phyloP scores from a whole-genome alignment of 257 asterid species.

The Asclepias syriaca region DNA sequence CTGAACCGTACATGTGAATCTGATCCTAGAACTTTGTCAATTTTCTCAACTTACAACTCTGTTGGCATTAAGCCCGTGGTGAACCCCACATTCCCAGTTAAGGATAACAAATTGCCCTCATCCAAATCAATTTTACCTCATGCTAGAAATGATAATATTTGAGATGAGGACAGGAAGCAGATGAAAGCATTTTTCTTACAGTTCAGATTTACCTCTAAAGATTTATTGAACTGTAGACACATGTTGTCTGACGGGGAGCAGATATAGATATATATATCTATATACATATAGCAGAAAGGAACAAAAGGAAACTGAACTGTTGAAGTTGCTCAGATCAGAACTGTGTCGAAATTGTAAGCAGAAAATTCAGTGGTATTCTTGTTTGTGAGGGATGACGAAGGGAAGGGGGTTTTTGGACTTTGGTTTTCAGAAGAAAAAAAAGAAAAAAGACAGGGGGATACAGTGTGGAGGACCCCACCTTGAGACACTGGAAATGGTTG shows the following conservation, averaged over 20 bases:
- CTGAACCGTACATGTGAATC: slow-evolving; percentile 7
- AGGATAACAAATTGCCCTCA: neutral
- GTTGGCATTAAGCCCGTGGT: neutral
- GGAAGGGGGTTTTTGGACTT: neutral
- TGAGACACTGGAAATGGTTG: slow-evolving; percentile 41
- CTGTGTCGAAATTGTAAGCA: slow-evolving; percentile 22
- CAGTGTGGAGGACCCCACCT: slow-evolving; percentile 50
- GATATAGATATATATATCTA: neutral
- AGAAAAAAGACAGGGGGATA: neutral
- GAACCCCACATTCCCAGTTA: slow-evolving; percentile 16
- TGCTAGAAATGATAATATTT: slow-evolving; percentile 4
- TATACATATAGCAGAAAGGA: slow-evolving; percentile 8
- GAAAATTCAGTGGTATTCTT: slow-evolving; percentile 35
- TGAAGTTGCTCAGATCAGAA: slow-evolving; percentile 29
- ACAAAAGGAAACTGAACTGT: slow-evolving; percentile 20
- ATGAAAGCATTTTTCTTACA: neutral
- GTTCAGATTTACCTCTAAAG: slow-evolving; percentile 10
- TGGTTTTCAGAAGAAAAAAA: slow-evolving; percentile 11
- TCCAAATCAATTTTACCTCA: neutral
- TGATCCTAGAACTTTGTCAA: slow-evolving; percentile 12
- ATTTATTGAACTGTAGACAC: slow-evolving; percentile 33
- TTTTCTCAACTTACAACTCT: neutral
- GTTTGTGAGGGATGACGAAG: slow-evolving; percentile 25
- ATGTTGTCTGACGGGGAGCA: slow-evolving; percentile 30
- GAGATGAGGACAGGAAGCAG: slow-evolving; percentile 7